Evolutionary conservation across 1,284 basidiomycete genomes (phyloP).

Genomic region (Ustilago curta): DNA sequence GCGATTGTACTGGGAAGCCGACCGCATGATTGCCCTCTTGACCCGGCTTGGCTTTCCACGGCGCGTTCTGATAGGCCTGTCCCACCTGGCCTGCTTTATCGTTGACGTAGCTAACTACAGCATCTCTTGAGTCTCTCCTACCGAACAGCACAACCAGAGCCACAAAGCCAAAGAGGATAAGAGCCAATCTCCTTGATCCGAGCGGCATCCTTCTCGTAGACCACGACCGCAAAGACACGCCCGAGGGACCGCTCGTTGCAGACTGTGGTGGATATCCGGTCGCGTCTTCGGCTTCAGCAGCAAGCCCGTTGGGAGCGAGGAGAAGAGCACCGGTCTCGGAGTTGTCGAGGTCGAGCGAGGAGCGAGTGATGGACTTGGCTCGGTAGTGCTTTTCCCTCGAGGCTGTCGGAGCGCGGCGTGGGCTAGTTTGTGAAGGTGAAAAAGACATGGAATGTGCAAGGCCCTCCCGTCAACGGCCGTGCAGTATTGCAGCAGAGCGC

Average conservation of each 20-base stretch:
- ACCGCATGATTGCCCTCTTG: conserved; percentile 19
- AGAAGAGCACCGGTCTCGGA: conserved; percentile 45
- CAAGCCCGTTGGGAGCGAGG: conserved; percentile 34
- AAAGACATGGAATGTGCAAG: conserved; percentile 34
- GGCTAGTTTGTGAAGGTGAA: conserved; percentile 19
- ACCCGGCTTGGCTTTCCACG: conserved; percentile 28
- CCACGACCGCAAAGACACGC: conserved; percentile 17
- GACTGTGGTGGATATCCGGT: conserved; percentile 28
- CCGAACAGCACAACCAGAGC: conserved; percentile 46
- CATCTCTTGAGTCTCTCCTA: conserved; percentile 41
- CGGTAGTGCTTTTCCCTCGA: conserved; percentile 41
- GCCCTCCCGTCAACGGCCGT: conserved; percentile 9
- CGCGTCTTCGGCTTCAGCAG: conserved; percentile 21
- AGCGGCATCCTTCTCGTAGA: conserved; percentile 47
- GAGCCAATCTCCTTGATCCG: conserved; percentile 36
- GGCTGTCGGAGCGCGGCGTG: conserved; percentile 25
- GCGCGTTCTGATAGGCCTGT: conserved; percentile 32
- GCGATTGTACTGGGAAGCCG: conserved; percentile 20
- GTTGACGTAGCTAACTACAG: conserved; percentile 51
- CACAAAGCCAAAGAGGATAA: conserved; percentile 42
- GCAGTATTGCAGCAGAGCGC: conserved; percentile 7
- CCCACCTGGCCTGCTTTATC: conserved; percentile 48
- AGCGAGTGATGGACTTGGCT: conserved; percentile 42
- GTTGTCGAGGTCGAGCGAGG: conserved; percentile 44
- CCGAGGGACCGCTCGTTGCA: conserved; percentile 15